Evolutionary conservation across 306 rosid species (phyloP).

Genomic region (Fragaria vesca): DNA sequence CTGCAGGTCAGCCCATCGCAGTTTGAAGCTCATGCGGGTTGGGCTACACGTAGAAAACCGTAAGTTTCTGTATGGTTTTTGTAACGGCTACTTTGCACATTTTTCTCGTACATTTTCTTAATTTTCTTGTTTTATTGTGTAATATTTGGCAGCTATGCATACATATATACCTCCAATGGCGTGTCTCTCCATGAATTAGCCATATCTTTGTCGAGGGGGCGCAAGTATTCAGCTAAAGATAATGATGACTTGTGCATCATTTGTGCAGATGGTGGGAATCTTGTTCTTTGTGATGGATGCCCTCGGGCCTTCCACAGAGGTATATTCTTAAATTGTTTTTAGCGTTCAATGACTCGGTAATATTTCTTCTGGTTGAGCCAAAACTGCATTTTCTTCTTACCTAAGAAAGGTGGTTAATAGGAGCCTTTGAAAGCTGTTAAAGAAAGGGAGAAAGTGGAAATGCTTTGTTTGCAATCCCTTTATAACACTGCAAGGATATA

Average conservation of each 20-base stretch:
- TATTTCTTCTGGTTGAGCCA: background rate
- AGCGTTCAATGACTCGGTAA: background rate
- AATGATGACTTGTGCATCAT: conserved; percentile 89
- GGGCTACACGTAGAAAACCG: conserved; percentile 97
- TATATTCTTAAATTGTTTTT: conserved; percentile 22
- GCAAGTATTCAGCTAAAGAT: conserved; percentile 73
- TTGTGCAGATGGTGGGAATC: conserved; percentile 96
- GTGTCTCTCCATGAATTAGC: conserved; percentile 95
- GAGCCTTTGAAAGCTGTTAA: background rate
- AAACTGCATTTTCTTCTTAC: background rate
- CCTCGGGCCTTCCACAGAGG: conserved; percentile 99
- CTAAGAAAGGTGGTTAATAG: background rate
- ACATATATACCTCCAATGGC: conserved; percentile 91
- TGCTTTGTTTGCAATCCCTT: background rate
- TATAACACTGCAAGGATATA: background rate
- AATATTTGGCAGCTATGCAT: conserved; percentile 78
- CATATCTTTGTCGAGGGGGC: conserved; percentile 81
- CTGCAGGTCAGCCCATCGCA: conserved; percentile 95
- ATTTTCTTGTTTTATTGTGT: conserved; percentile 29
- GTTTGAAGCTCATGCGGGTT: conserved; percentile 98
- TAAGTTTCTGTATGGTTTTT: conserved; percentile 49
- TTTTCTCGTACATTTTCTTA: conserved; percentile 15
- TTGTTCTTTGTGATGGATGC: conserved; percentile 95
- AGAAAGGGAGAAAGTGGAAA: background rate
- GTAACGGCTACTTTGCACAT: background rate